phyloP scores from a whole-genome alignment of 2,329 filamentous ascomycete genomes.

The Dothidotthia symphoricarpi region DNA sequence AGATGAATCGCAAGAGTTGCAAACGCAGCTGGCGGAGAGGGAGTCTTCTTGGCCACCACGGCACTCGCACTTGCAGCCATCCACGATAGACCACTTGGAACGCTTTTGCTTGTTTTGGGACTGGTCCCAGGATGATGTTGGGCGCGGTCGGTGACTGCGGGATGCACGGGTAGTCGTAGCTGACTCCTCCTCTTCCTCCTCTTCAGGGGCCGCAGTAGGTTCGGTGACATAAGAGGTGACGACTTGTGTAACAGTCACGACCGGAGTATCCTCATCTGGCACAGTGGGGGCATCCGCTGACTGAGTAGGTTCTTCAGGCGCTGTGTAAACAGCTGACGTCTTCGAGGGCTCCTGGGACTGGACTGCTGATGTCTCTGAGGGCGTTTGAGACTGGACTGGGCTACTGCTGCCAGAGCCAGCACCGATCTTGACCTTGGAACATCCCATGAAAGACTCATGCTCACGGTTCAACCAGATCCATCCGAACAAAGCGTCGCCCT shows the following conservation, averaged over 20 bases:
- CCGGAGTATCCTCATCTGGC: no score
- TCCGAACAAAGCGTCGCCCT: constrained; percentile 46
- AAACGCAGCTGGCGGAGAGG: constrained; percentile 24
- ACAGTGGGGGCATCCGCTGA: constrained; percentile 9
- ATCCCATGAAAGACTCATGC: constrained; percentile 49
- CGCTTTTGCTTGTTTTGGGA: background rate
- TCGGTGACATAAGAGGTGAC: no score
- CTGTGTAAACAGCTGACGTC: no score
- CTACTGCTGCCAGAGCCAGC: constrained; percentile 17
- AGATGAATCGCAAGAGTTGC: constrained; percentile 19
- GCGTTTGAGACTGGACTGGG: constrained; percentile 1
- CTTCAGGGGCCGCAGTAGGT: no score
- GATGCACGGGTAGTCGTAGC: no score
- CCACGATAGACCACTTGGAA: constrained; percentile 23
- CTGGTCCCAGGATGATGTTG: background rate
- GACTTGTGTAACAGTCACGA: no score
- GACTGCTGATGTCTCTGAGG: background rate
- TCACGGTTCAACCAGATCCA: constrained; percentile 53
- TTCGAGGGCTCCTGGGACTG: background rate
- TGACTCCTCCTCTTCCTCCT: no score
- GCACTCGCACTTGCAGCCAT: constrained; percentile 34
- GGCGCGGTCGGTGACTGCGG: no score
- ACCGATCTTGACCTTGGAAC: constrained; percentile 46
- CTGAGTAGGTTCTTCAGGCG: constrained; percentile 1
- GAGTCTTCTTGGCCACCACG: constrained; percentile 12